A percentile compares a stretch with the other conserved stretches of the same genome.
These are phyloP conservation scores for Centella asiatica DNA, from an alignment of 129 eudicot species.

Conservation along the genomic window DNA sequence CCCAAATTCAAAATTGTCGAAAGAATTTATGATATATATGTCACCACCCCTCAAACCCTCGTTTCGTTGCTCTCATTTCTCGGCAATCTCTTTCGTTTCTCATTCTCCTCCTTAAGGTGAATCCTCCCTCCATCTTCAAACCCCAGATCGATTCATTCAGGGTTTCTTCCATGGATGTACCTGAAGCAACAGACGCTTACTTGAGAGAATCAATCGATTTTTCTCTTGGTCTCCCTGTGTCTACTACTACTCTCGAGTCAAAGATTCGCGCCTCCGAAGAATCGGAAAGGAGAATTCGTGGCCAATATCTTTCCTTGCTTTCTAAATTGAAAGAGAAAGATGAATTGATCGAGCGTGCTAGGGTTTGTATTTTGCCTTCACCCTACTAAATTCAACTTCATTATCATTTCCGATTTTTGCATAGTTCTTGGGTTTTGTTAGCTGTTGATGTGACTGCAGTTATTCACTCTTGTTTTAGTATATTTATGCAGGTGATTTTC, in stretches of 20 bases:
- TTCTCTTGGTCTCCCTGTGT: conserved; percentile 54
- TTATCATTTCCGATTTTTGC: no score
- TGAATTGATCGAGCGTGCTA: conserved; percentile 43
- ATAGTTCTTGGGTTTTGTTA: background rate
- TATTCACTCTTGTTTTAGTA: no score
- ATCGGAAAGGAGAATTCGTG: conserved; percentile 28
- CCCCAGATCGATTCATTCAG: no score
- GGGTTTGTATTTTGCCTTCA: conserved; percentile 42
- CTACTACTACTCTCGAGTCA: conserved; percentile 38
- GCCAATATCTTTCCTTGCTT: conserved; percentile 41
- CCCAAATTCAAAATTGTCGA: no score
- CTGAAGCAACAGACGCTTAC: conserved; percentile 66
- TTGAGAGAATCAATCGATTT: conserved; percentile 63
- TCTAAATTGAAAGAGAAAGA: conserved; percentile 54
- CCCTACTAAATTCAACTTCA: background rate
- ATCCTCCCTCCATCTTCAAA: no score
- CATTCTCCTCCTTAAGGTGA: no score
- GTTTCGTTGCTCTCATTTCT: no score
- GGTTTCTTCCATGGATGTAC: conserved; percentile 80
- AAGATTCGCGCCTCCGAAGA: conserved; percentile 57
- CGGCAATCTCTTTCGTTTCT: no score
- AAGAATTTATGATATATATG: no score
- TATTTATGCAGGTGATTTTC: background rate
- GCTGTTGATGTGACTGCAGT: background rate
- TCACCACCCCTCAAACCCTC: no score